These are phyloP conservation scores for Chlorella sp. DNA, from an alignment of 139 green algal genomes.

Conservation along the genomic window DNA sequence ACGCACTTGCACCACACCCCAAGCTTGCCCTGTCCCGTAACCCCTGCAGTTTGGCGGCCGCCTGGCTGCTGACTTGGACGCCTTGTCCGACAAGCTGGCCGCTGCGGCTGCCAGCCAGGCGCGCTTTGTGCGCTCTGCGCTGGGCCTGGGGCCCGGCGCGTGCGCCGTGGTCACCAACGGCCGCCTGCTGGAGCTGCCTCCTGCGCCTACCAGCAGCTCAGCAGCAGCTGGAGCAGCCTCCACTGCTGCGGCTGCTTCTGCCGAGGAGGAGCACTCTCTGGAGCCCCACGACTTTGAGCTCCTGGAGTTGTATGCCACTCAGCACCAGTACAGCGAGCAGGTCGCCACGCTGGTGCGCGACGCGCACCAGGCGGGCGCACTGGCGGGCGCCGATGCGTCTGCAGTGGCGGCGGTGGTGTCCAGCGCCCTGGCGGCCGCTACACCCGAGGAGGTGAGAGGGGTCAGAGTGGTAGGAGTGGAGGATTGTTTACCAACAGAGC, in stretches of 20 bases:
- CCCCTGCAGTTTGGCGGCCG: neutral
- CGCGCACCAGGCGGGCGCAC: neutral
- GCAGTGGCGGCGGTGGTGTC: conserved; percentile 14
- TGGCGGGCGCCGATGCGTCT: neutral
- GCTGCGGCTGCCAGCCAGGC: conserved; percentile 7
- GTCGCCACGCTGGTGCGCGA: neutral
- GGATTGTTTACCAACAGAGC: too few relatives aligned
- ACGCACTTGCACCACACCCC: too few relatives aligned
- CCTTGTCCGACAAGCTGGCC: neutral
- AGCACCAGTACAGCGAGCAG: conserved; percentile 7
- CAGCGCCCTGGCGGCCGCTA: conserved; percentile 37
- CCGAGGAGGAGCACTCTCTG: neutral
- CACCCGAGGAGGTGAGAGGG: conserved; percentile 17
- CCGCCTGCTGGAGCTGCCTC: conserved; percentile 42
- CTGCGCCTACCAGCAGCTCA: neutral
- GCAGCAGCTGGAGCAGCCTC: conserved; percentile 7
- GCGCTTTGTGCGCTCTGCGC: conserved; percentile 5
- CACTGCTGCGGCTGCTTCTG: too few relatives aligned
- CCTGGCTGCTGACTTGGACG: neutral
- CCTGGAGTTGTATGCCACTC: conserved; percentile 52
- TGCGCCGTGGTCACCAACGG: conserved; percentile 79
- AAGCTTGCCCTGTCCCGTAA: neutral
- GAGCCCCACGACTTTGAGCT: conserved; percentile 80
- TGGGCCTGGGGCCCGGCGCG: conserved; percentile 56
- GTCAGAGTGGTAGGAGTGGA: too few relatives aligned